Conservation (phyloP, 768 basidiomycete species). For the Auriscalpium vulgare region DNA sequence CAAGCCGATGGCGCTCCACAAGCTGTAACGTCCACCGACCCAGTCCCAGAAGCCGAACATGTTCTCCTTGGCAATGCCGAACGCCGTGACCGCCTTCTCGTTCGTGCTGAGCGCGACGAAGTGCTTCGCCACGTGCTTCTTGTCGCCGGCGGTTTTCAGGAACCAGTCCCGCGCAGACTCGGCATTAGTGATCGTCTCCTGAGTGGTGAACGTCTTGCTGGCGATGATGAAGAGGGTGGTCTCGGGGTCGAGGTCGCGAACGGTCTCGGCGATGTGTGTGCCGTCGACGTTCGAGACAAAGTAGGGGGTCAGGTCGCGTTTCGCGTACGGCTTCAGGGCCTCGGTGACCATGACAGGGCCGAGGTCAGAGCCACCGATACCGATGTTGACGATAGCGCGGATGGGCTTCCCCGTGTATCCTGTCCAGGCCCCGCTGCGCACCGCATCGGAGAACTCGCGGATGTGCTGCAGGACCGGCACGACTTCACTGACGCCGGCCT, state of each 20-base stretch:
- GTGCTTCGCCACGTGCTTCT: slow-evolving; percentile 93
- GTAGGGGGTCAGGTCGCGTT: slow-evolving; percentile 78
- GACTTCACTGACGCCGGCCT: slow-evolving; percentile 80
- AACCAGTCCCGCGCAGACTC: slow-evolving; percentile 94
- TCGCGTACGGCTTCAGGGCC: slow-evolving; percentile 87
- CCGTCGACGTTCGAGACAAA: slow-evolving; percentile 99
- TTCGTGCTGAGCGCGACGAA: slow-evolving; percentile 98
- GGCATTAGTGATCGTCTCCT: slow-evolving; percentile 99
- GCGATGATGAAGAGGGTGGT: slow-evolving; percentile 96
- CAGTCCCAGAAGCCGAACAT: slow-evolving; percentile 99
- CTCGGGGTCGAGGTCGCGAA: slow-evolving; percentile 77
- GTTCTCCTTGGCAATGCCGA: slow-evolving; percentile 85
- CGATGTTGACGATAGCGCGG: slow-evolving; percentile 94
- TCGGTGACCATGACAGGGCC: slow-evolving; percentile 99
- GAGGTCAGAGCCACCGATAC: slow-evolving; percentile 96
- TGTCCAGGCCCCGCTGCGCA: slow-evolving; percentile 87
- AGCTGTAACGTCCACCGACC: slow-evolving; percentile 97
- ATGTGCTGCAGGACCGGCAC: slow-evolving; percentile 81
- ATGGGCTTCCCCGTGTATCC: slow-evolving; percentile 97
- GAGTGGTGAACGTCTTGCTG: slow-evolving; percentile 98
- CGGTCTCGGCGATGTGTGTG: slow-evolving; percentile 88
- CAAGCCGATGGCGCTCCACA: slow-evolving; percentile 97
- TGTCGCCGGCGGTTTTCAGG: slow-evolving; percentile 73
- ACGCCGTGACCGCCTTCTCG: slow-evolving; percentile 84
- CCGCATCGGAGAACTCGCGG: slow-evolving; percentile 76